phyloP scores from a whole-genome alignment of 495 filamentous ascomycete genomes.

The Trichoderma virens region DNA sequence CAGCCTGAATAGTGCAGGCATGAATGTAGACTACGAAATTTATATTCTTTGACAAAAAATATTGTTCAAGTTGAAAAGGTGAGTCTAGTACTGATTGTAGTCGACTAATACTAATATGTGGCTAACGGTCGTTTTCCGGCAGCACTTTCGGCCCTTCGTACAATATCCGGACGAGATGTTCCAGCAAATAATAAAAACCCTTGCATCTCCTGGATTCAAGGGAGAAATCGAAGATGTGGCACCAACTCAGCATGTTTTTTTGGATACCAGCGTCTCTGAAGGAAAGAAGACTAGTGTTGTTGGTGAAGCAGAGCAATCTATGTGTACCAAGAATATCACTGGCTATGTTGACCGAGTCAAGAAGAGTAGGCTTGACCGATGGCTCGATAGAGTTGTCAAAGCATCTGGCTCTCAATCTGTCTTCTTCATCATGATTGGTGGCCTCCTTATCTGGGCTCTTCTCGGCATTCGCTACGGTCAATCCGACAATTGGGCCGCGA shows the following conservation, averaged over 20 bases:
- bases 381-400: neutral
- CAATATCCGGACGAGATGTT: neutral
- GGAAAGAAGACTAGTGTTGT: neutral
- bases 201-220: conserved; percentile 1
- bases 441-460: neutral
- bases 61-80: neutral
- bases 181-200: neutral
- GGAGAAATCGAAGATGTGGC: neutral
- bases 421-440: conserved; percentile 2
- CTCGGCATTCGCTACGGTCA: neutral
- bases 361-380: neutral
- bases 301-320: neutral
- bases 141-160: neutral
- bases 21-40: neutral
- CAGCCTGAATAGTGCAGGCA: neutral
- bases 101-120: neutral
- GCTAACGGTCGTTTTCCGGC: neutral
- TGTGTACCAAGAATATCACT: neutral
- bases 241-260: neutral
- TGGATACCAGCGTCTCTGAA: neutral
- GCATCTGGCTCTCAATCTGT: neutral
- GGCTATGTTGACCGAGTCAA: neutral
- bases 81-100: neutral
- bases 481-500: neutral
- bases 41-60: too few species aligned